Evolutionary conservation across 2,329 filamentous ascomycete genomes (phyloP), one percentile per base, ranked within the genome.

Genomic region (Incumbomyces delicatus): DNA sequence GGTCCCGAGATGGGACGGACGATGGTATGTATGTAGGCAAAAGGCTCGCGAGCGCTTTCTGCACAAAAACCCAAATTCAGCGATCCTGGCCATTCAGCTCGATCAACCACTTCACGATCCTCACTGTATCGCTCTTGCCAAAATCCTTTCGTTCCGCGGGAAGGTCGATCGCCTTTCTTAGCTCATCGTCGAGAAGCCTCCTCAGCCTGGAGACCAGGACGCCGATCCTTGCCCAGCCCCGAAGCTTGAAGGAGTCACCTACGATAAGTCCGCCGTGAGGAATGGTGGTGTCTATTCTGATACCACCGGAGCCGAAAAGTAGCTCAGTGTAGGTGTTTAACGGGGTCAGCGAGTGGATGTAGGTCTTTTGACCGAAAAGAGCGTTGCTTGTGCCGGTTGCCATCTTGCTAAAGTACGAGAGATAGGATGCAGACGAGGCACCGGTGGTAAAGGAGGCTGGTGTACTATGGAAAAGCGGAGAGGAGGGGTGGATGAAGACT

Each of bases 151-250:
- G 61, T 38, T 80, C 77, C 11, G 73, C 74, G 0, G 86, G 86
- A 52, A 85, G 80, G 61, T 89, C 86, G 41, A 95, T 80, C 65
- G 88, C 88, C 54, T 76, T 73, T 48, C 84, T 84, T 58, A 98
- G 77, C 51, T 94, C 73, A 54, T 83, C 79, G 68, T 98, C 92
- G 45, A 98, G 74, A 81, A 96, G 85, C 48, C 81, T 80, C 52
- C 92, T 76, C 55, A 98, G 66, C 52, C 90, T 74, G 38, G 83
- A 85, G 2, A 95, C 83, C 55, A 98, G 65, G 11, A 96, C 90
- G 27, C 90, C 92, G 53, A 98, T 92, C 39, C 92, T 78, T 1
- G 92, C 90, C 92, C 92, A 98, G 1, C 92, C 92, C 18, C 87
- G 76, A 29, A 98, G 69, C 31, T 77, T 65, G 30, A 96, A 71